These are phyloP conservation scores for Aspergillus hiratsukae DNA, from an alignment of 2,329 filamentous ascomycete species.

Conservation along the genomic window DNA sequence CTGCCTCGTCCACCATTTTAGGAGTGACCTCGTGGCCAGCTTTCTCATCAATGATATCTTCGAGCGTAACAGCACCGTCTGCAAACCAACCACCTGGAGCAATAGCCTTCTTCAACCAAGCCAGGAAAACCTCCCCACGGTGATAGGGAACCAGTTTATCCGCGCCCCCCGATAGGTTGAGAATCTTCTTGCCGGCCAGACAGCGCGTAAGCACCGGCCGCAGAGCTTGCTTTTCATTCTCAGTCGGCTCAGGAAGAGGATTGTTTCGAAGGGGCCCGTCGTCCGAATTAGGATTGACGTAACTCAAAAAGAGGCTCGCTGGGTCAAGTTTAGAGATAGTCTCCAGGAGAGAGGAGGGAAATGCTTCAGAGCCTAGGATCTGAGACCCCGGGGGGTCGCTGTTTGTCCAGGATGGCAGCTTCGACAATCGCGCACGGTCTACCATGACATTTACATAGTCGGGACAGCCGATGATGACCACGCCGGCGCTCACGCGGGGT, in stretches of 20 bases:
- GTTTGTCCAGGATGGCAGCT: slow-evolving; percentile 56
- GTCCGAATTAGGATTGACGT: slow-evolving; percentile 23
- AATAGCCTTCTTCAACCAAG: slow-evolving; percentile 49
- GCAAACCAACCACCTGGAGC: slow-evolving; percentile 44
- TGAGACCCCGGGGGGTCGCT: slow-evolving; percentile 52
- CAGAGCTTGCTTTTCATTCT: slow-evolving; percentile 41
- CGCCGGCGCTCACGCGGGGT: slow-evolving; percentile 69
- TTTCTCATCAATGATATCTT: slow-evolving; percentile 54
- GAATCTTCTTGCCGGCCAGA: slow-evolving; percentile 50
- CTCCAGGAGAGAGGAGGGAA: slow-evolving; percentile 64
- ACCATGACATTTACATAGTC: slow-evolving; percentile 79
- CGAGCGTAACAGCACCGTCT: slow-evolving; percentile 49
- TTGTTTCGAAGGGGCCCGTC: slow-evolving; percentile 25
- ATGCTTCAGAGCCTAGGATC: slow-evolving; percentile 74
- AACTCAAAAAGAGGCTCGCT: slow-evolving; percentile 65
- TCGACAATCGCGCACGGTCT: slow-evolving; percentile 70
- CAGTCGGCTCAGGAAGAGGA: slow-evolving; percentile 34
- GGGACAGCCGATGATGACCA: slow-evolving; percentile 82
- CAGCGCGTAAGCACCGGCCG: slow-evolving; percentile 39
- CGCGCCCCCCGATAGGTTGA: slow-evolving; percentile 50
- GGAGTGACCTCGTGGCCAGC: slow-evolving; percentile 57
- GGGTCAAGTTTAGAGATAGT: slow-evolving; percentile 67
- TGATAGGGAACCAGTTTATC: slow-evolving; percentile 61
- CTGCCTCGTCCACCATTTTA: slow-evolving; percentile 52
- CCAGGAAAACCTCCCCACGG: slow-evolving; percentile 53